Conservation (phyloP, 345 rosid species). For the Geranium rotundifolium region DNA sequence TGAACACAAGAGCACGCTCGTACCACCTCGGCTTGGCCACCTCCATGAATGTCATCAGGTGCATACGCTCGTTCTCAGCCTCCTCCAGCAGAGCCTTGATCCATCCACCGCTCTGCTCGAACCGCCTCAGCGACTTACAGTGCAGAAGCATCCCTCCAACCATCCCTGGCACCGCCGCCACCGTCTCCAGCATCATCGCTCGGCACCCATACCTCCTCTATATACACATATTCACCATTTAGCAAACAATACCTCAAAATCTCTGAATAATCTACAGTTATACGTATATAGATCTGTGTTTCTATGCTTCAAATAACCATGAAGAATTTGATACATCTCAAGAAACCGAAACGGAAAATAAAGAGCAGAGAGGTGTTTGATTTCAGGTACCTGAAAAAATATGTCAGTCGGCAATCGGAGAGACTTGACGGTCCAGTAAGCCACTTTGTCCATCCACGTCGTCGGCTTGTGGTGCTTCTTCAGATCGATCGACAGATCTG, state of each 20-base stretch:
- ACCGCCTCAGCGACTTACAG: too few relatives aligned
- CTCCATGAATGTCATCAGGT: conserved; percentile 4
- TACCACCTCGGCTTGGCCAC: conserved; percentile 17
- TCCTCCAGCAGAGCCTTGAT: too few relatives aligned
- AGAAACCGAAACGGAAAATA: neutral
- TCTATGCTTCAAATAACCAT: too few relatives aligned
- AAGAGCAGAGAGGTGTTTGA: too few relatives aligned
- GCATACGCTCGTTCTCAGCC: too few relatives aligned
- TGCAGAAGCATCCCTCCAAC: too few relatives aligned
- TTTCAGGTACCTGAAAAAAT: neutral
- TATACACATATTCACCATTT: too few relatives aligned
- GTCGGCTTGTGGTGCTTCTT: conserved; percentile 16
- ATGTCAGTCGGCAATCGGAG: conserved; percentile 16
- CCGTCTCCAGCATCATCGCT: conserved; percentile 20
- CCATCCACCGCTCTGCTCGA: too few relatives aligned
- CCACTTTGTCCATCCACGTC: conserved; percentile 7
- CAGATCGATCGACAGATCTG: conserved; percentile 16
- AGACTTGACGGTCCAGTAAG: conserved; percentile 17
- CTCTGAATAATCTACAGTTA: neutral
- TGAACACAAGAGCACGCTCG: conserved; percentile 16
- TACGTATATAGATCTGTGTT: neutral
- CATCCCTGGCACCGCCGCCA: neutral
- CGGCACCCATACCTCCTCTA: conserved; percentile 12
- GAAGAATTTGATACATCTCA: too few relatives aligned
- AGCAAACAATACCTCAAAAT: too few relatives aligned